Evolutionary conservation across 306 rosid genomes (phyloP), one percentile per base, ranked within the genome.

Genomic region (Fragaria vesca): DNA sequence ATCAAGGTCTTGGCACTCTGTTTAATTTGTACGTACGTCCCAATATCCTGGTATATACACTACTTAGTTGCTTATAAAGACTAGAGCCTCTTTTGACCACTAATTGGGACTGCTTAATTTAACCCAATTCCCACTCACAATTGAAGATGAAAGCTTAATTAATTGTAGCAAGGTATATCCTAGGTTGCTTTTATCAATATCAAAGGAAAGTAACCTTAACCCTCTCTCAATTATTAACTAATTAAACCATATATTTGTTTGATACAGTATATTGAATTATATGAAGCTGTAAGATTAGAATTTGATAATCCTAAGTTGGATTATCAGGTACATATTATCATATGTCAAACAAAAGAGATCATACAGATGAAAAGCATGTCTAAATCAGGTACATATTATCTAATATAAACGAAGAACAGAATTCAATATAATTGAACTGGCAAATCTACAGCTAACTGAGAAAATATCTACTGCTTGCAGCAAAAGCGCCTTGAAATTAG

Each of bases 401-500:
- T 13, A 58, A 42, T 58, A 42, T 58, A 24, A 55, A 74, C 69
- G 21, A 74, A 42, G 12, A 4, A 42, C 32, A 32, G 28, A 40
- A 8, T 16, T 36, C 55, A 74, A 60, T 38, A 38, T 58, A 4
- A 58, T 58, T 74, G 43, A 38, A 40, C 36, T 13, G 15, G n/a
- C 30, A 55, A 21, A 55, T 73, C 77, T 60, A n/a, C 50, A 15
- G 10, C 12, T 72, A 54, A 4, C 24, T 38, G 12, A 36, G 21
- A 55, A 21, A 12, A 60, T 36, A 38, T 73, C 21, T 73, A 13
- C 68, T 36, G 34, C 65, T 12, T 30, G 24, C 77, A 38, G 72
- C 24, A 42, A 17, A 42, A 58, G 43, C 69, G 77, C 77, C 77
- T 74, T 16, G 43, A 26, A 60, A 26, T 9, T 42, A 16, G 57